Base-by-base conservation (phyloP, 169 alveolate genomes). In the Eimeria necatrix region DNA sequence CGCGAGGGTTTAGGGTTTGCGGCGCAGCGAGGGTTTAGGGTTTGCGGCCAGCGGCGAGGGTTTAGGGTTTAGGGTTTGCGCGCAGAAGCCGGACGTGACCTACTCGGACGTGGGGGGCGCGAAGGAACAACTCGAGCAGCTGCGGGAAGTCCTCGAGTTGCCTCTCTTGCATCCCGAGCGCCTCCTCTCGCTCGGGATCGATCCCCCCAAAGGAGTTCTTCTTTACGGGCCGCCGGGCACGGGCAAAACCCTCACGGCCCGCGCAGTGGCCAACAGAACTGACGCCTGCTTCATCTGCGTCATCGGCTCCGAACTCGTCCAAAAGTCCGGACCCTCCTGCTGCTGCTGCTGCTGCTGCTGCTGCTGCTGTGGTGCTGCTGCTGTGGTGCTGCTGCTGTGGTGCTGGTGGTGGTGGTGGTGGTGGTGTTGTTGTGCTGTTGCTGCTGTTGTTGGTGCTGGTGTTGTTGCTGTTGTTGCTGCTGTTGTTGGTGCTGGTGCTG, bases 241-340 rank as follows among this genome's bases (percentile, higher is more conserved):
- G 51, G 99, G 99, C 16, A 98, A 96, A 74, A 99, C 99, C 10
- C 96, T 99, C 73, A 97, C 99, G n/a, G 99, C 99, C 4, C 97
- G 99, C 91, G 99, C 99, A 2, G 99, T 99, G 74, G 99, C 99
- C 52, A 99, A 99, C 96, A 99, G 99, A 85, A 99, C 99, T 18
- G 99, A 99, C 95, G 99, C 99, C 52, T 97, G 99, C 89, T 99
- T 99, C 98, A 99, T 99, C 24, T 97, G 99, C 87, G 99, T 99
- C 70, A 98, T 99, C 32, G 99, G 99, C 24, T 98, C 99, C 70
- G 99, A 99, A 95, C 97, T 99, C 59, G 99, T 99, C 32, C 99
- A 99, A 96, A 99, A 99, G 97, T 97, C 81, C 14, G 64, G 14
- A 9, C 20, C 64, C 14, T 53, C 20, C 14, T 53, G 64, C 64